These are phyloP conservation scores for Cynara cardunculus DNA, from an alignment of 129 eudicot genomes.

Conservation along the genomic window DNA sequence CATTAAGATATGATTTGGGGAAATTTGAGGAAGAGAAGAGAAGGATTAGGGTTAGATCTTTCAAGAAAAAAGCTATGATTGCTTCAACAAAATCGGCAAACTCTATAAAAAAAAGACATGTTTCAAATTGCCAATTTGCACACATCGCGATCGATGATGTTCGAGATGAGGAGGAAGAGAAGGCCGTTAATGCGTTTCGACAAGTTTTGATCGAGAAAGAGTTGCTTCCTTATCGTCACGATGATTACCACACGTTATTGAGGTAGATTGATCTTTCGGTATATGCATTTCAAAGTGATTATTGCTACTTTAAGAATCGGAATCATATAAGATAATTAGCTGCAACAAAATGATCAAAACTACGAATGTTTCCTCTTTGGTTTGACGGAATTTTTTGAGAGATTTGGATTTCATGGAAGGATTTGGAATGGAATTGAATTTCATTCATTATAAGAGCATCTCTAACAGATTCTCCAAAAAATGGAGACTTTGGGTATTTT, in stretches of 20 bases:
- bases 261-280: conserved; percentile 29
- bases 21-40: conserved; percentile 57
- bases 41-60: conserved; percentile 44
- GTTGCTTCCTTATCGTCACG: conserved; percentile 51
- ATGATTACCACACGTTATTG: conserved; percentile 71
- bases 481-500: too few relatives aligned
- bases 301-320: neutral
- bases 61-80: conserved; percentile 53
- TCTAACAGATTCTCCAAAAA: too few relatives aligned
- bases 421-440: too few relatives aligned
- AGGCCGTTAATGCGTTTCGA: conserved; percentile 49
- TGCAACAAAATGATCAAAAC: too few relatives aligned
- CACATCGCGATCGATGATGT: conserved; percentile 45
- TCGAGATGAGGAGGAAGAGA: conserved; percentile 60
- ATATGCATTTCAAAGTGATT: neutral
- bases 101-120: conserved; percentile 33
- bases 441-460: too few relatives aligned
- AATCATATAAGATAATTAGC: neutral
- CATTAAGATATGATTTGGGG: conserved; percentile 42
- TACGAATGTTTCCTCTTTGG: too few relatives aligned
- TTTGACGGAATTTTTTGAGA: too few relatives aligned
- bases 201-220: conserved; percentile 47
- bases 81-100: conserved; percentile 45
- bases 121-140: conserved; percentile 52
- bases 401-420: too few relatives aligned